Evolutionary conservation across 2,329 filamentous ascomycete species (phyloP), one percentile per base, ranked within the genome.

Genomic region (Setomelanomma holmii): DNA sequence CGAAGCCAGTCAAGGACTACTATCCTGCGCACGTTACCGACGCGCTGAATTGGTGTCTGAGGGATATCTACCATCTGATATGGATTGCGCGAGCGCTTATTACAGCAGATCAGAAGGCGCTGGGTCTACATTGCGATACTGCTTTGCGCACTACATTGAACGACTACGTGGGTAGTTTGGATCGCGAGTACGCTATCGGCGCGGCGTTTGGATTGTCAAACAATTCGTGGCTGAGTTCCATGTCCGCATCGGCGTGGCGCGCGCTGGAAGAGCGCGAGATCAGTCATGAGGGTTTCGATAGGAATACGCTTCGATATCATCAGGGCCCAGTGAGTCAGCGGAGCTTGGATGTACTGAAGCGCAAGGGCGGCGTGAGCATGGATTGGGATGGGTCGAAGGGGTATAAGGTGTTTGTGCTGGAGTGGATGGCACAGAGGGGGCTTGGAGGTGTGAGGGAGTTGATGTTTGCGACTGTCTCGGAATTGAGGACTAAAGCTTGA

Each of bases 31-130:
- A 63, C 66, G 57, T 55, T 40, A 73, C 72, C 35, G 84, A 86
- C 58, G 77, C 82, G 20, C 93, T 95, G 77, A 96, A 96, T 70
- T 88, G 88, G 19, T 92, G 89, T 69, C 82, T 96, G 24, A 93
- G 95, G 86, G 91, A 96, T 68, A 83, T 92, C 24, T 93, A 90
- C 78, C 96, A 96, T 69, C 86, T 89, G 44, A 73, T 95, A 40
- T 96, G 91, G 91, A 84, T 90, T 7, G 84, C 85, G 19, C 84
- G 87, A 11, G 91, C 88, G 1, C 88, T 96, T 53, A 85, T 85
- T 51, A 77, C 77, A 11, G 78, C 53, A 1, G 89, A 93, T 58
- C 76, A 82, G n/a, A 85, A 86, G 62, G 79, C 83, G 3, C 64
- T 80, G 14, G 84, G 82, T 4, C 83, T 84, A 59, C 71, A 83